Conservation (phyloP, 108 stramenopile species). For the Pseudonitzschia pungens region DNA sequence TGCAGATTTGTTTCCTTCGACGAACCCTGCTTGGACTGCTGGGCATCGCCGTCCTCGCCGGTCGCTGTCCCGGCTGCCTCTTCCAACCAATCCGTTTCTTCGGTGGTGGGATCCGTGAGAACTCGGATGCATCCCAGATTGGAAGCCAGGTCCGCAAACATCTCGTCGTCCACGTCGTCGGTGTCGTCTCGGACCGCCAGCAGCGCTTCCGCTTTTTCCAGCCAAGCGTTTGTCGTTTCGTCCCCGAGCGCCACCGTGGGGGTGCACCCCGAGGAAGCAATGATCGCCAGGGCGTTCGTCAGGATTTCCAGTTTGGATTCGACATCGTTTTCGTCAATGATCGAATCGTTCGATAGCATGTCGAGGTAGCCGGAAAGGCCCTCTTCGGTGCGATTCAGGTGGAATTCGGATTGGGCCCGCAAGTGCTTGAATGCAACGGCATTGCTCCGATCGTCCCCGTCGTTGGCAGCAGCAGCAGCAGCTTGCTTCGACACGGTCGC, state of each 20-base stretch:
- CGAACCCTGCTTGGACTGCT: constrained; percentile 1
- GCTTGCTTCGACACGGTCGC: constrained; percentile 18
- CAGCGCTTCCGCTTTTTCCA: constrained; percentile 21
- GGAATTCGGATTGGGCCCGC: constrained; percentile 34
- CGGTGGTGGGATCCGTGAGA: constrained; percentile 17
- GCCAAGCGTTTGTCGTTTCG: background rate
- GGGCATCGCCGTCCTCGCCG: constrained; percentile 5
- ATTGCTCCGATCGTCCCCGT: background rate
- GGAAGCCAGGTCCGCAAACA: constrained; percentile 31
- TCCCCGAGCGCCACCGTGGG: background rate
- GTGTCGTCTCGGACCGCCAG: constrained; percentile 3
- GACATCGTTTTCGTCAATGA: constrained; percentile 10
- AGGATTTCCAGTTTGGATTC: constrained; percentile 34
- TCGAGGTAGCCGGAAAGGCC: constrained; percentile 25
- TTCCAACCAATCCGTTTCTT: constrained; percentile 23
- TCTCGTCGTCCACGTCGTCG: constrained; percentile 17
- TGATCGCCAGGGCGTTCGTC: constrained; percentile 26
- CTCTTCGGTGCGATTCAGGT: constrained; percentile 25
- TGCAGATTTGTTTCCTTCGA: constrained; percentile 17
- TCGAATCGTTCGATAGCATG: background rate
- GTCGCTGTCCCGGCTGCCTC: too few species aligned
- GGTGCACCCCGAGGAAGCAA: constrained; percentile 16
- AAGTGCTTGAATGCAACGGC: background rate
- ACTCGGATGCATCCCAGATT: constrained; percentile 28
- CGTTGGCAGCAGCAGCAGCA: constrained; percentile 1